Percentiles rank a stretch among this genome's conserved stretches.
These are phyloP conservation scores for Pythium aquatile DNA, from an alignment of 352 stramenopile species.

Conservation along the genomic window DNA sequence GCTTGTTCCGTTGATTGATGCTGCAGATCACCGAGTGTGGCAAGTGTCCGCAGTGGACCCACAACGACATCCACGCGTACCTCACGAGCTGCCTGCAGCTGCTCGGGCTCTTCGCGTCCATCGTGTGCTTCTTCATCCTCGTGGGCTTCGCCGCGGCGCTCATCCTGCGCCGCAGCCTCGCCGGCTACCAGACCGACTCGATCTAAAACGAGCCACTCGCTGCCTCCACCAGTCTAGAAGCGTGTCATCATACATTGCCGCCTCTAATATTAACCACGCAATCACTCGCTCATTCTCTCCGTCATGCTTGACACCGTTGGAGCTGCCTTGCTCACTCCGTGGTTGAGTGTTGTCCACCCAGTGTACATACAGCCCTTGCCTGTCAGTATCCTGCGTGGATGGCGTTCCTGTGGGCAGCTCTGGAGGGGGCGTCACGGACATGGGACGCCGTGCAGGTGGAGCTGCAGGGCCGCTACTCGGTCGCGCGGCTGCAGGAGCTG, in stretches of 20 bases:
- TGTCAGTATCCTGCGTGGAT: no score
- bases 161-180: conserved; percentile 71
- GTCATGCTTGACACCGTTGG: no score
- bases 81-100: conserved; percentile 60
- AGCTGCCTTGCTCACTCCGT: no score
- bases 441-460: conserved; percentile 5
- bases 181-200: conserved; percentile 83
- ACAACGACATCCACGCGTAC: conserved; percentile 63
- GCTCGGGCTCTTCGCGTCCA: conserved; percentile 56
- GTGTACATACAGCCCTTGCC: no score
- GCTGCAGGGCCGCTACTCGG: conserved; percentile 1
- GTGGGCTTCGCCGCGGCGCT: conserved; percentile 64
- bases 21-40: conserved; percentile 64
- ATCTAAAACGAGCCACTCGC: conserved; percentile 39
- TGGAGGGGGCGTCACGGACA: neutral
- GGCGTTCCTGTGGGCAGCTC: neutral
- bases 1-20: neutral
- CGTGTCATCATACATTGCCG: neutral
- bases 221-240: neutral
- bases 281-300: no score
- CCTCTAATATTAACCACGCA: neutral
- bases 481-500: neutral
- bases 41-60: conserved; percentile 79
- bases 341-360: no score
- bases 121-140: conserved; percentile 80